Base-by-base conservation (phyloP, 225 moss, liverwort and hornwort genomes). In the Lunularia cruciata region DNA sequence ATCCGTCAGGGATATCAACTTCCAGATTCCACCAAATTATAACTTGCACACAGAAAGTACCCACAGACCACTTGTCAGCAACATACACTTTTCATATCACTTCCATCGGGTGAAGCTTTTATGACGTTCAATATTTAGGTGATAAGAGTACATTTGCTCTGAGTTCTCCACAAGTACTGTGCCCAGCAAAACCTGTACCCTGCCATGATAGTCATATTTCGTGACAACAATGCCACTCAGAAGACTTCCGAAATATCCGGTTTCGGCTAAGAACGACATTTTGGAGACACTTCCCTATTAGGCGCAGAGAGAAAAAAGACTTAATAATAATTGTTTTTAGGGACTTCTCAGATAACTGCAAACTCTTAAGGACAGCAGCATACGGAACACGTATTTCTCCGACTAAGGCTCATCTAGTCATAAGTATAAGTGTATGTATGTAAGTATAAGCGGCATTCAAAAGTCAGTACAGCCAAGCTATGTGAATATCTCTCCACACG, bases 1-100 rank as follows among this genome's bases (percentile, higher is more conserved):
- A 64, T 14, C 63, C 16, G 18, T 45, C 51, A 67, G 49, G 67
- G 34, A 49, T 51, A 52, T 40, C 67, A 31, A 45, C 47, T 49
- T 20, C 51, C 51, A 67, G 51, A 19, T 35, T 67, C 67, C 67
- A 67, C 63, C 5, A 46, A 72, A 54, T 51, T 53, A 81, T 73
- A 76, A 76, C 73, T 70, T 73, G 69, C 37, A 65, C 64, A 73
- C 37, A 72, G 72, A 80, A 30, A 75, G 71, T 75, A 80, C 72
- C 60, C 75, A 80, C 56, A 80, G 60, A 75, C 66, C 71, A 72
- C 80, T 75, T 62, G 71, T 75, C 62, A 75, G 71, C 65, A 71
- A 62, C 66, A 75, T 39, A 71, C n/a, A n/a, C 75, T 67, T 72
- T 69, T 80, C 61, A 72, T 52, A 68, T 60, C 80, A 72, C 62